phyloP scores from a whole-genome alignment of 805 yeast species.

The Tetrapisispora fleetii region DNA sequence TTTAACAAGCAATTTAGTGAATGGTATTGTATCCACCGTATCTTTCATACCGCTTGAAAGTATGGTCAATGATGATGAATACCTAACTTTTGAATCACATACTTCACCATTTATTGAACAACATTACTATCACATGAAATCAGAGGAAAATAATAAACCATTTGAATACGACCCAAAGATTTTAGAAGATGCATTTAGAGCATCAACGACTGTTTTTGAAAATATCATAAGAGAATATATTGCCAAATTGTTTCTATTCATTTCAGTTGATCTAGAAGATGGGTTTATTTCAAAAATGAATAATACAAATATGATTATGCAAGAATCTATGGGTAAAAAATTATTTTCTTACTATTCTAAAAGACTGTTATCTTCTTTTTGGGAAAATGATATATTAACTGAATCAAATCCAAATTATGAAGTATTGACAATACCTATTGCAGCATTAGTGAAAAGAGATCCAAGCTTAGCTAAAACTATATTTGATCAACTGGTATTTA shows the following conservation, averaged over 20 bases:
- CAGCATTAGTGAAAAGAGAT: conserved; percentile 57
- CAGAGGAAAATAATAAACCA: conserved; percentile 15
- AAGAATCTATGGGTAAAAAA: conserved; percentile 53
- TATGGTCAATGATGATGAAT: conserved; percentile 33
- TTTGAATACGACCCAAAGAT: conserved; percentile 36
- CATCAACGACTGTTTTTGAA: conserved; percentile 63
- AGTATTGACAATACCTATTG: conserved; percentile 60
- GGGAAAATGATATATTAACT: conserved; percentile 41
- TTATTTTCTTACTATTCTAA: conserved; percentile 39
- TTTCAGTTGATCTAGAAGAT: conserved; percentile 41
- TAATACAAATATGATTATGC: conserved; percentile 37
- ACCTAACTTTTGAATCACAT: conserved; percentile 30
- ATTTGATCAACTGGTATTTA: conserved; percentile 25
- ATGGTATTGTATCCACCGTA: conserved; percentile 58
- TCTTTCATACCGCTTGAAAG: conserved; percentile 64
- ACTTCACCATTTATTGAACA: conserved; percentile 47
- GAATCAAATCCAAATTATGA: conserved; percentile 51
- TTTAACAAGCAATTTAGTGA: conserved; percentile 58
- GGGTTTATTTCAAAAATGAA: conserved; percentile 31
- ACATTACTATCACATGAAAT: conserved; percentile 45
- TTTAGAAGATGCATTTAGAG: conserved; percentile 44
- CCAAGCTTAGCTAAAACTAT: conserved; percentile 13
- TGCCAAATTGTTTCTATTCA: conserved; percentile 46
- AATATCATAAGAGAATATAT: conserved; percentile 47
- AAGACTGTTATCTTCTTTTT: conserved; percentile 30